Evolutionary conservation across 2,329 filamentous ascomycete genomes (phyloP), one percentile per base, ranked within the genome.

Genomic region (Claviceps maximensis): DNA sequence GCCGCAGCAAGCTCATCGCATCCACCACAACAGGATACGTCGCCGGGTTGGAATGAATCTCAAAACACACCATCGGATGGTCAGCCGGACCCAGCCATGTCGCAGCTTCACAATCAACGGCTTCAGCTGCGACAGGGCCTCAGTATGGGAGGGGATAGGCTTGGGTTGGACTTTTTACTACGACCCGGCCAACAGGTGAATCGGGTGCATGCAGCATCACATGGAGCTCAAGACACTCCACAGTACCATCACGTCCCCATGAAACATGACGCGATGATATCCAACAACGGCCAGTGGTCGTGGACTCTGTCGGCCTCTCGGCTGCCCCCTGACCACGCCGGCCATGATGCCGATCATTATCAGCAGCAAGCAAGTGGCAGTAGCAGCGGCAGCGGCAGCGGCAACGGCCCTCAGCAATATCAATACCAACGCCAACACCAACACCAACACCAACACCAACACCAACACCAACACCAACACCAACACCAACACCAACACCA

Each of bases 81-180:
- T 17, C 38, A 45, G 3, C 6, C 44, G 29, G 47, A 54, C 5
- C 53, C 59, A 15, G 52, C 58, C 31, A 57, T 53, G 23, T 51
- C 33, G 6, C 63, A 66, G 55, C 63, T 71, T 52, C 71, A 65
- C 56, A 76, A 75, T 60, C 77, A 78, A 58, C 71, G 71, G 7
- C 69, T 75, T 31, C 71, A 74, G 21, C 68, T 75, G 49, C 65
- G 72, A 19, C 79, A 83, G 53, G 76, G 75, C 41, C 64, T 86
- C 1, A 78, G 84, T 41, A 69, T 86, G 54, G 76, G 77, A 2
- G 71, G 77, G 1, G 86, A 90, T 62, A 77, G 82, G 47, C 73
- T 90, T 9, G 84, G 82, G 6, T 77, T 93, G 33, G 84, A 83
- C 54, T 90, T 89, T 59, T 72, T 93, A 2, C 74, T 91, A 1